Conservation (phyloP, 1,139 yeast species). For the Suhomyces bolitotheri region DNA sequence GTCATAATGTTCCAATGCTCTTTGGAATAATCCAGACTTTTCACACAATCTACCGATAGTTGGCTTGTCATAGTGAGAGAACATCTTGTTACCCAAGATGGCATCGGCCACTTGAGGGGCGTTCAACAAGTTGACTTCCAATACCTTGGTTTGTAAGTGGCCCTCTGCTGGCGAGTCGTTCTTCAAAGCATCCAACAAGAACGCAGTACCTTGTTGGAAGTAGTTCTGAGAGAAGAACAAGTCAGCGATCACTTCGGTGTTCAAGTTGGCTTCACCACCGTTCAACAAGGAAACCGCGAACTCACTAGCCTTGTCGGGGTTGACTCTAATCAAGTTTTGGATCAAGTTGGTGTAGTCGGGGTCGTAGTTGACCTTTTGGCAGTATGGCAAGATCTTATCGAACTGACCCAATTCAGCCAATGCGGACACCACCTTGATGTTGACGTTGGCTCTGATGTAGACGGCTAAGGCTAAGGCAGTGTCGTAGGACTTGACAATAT, state of each 20-base stretch:
- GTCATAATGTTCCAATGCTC: constrained; percentile 94
- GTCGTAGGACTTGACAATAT: constrained; percentile 86
- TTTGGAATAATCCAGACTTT: constrained; percentile 89
- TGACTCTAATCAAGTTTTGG: constrained; percentile 86
- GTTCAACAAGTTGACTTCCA: constrained; percentile 88
- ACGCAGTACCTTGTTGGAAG: constrained; percentile 98
- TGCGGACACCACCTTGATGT: constrained; percentile 87
- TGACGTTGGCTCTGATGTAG: constrained; percentile 80
- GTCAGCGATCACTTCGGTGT: constrained; percentile 86
- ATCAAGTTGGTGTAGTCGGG: constrained; percentile 91
- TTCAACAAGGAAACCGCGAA: constrained; percentile 86
- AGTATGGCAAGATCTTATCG: constrained; percentile 92
- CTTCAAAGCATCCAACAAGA: constrained; percentile 91
- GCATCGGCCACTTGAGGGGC: constrained; percentile 99
- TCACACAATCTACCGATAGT: constrained; percentile 91
- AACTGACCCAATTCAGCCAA: constrained; percentile 96
- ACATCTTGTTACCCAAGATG: constrained; percentile 92
- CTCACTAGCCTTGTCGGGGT: constrained; percentile 98
- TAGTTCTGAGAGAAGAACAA: constrained; percentile 92
- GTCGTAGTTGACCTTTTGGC: constrained; percentile 82
- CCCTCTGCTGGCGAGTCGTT: constrained; percentile 95
- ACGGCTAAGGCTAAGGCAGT: constrained; percentile 86
- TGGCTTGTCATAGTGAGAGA: constrained; percentile 92
- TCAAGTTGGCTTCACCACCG: constrained; percentile 62
- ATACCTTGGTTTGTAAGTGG: constrained; percentile 89